Base-by-base conservation (phyloP, 768 basidiomycete species). In the Rhodosporidiobolus odoratus region DNA sequence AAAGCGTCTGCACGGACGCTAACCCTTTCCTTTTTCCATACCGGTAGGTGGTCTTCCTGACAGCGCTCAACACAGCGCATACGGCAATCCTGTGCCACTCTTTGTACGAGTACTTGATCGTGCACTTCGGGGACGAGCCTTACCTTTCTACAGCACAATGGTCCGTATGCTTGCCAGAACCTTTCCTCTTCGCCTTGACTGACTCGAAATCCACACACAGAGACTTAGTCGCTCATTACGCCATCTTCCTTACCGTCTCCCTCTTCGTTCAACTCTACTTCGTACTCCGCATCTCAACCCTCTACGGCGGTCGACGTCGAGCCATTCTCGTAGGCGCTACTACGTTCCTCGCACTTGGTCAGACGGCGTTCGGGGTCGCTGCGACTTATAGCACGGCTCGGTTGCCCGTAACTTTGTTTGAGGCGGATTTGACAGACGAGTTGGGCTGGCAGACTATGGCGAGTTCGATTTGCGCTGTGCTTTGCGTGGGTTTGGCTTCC, bases 301-400 rank as follows among this genome's bases (percentile, higher is more conserved):
- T 69, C n/a, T 69, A 69, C 52, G 16, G 9, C 19, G 62, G 45
- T 15, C 34, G 13, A 6, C 3, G n/a, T 2, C 62, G 68, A 3
- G 41, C 17, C 12, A 6, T 13, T 1, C 34, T 69, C 27, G 38
- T 64, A 23, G 25, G n/a, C 4, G 3, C 41, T 0, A 35, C 64
- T 19, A 25, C 15, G 8, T 4, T 69, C 2, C 43, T 59, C 19
- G 34, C 58, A 2, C 21, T 34, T 3, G 68, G n/a, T 3, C 68
- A 69, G 27, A 47, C 60, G 13, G 68, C 52, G 13, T 69, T 69
- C 63, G 63, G 63, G 3, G 61, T 69, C 58, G 58, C 54, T 2
- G 62, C 63, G 21, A 32, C 58, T 12, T 69, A 69, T 43, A 27
- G 19, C 27, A 34, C 34, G n/a, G 15, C 45, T 1, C 15, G 3